Evolutionary conservation across 257 asterid species (phyloP).

Genomic region (Anisodus tanguticus): DNA sequence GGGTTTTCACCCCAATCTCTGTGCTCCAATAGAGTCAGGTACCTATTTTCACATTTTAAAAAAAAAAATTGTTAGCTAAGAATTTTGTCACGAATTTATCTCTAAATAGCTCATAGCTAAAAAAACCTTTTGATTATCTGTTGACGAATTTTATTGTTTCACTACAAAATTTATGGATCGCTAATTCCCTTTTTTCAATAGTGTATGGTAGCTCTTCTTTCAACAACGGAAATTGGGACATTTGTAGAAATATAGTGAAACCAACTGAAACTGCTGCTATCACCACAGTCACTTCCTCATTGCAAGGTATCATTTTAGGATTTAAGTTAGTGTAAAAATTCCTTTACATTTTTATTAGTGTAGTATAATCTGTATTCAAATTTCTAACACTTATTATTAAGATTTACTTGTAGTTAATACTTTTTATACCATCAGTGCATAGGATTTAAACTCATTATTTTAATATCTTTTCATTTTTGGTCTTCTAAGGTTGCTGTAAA

Average conservation of each 20-base stretch:
- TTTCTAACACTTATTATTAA: not conserved
- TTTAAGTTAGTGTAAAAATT: too few species aligned
- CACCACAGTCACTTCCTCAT: constrained; percentile 55
- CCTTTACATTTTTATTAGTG: too few species aligned
- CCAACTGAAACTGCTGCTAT: constrained; percentile 48
- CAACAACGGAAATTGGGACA: constrained; percentile 52
- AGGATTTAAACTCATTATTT: not conserved
- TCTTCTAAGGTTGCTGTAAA: not conserved
- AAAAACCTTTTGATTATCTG: too few species aligned
- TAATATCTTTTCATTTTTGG: not conserved
- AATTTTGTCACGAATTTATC: too few species aligned
- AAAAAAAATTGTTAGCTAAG: too few species aligned
- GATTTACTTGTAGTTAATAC: not conserved
- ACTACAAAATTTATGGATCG: too few species aligned
- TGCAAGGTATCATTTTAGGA: constrained; percentile 45
- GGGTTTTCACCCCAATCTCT: constrained; percentile 48
- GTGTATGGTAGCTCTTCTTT: not conserved
- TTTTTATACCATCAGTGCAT: too few species aligned
- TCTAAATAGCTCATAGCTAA: too few species aligned
- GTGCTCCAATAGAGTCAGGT: constrained; percentile 29
- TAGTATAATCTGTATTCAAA: too few species aligned
- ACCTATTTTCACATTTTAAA: not conserved
- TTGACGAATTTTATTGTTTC: too few species aligned
- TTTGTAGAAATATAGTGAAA: constrained; percentile 42
- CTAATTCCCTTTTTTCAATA: too few species aligned